phyloP scores from a whole-genome alignment of 495 filamentous ascomycete genomes.

The Neurospora pannonica region DNA sequence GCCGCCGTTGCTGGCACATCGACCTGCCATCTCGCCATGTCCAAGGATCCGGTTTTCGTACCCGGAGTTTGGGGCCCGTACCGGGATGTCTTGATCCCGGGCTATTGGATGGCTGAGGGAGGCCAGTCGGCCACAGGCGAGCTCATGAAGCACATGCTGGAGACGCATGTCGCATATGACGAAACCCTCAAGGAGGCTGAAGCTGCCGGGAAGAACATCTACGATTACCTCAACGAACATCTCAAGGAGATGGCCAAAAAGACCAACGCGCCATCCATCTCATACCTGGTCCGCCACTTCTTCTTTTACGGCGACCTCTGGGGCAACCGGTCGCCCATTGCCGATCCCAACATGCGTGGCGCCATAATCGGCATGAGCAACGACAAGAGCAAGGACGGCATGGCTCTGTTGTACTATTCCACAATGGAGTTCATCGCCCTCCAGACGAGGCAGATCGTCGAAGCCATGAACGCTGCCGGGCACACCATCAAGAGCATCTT shows the following conservation, averaged over 20 bases:
- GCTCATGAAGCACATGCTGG: conserved; percentile 84
- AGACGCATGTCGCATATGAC: conserved; percentile 82
- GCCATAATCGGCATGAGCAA: conserved; percentile 75
- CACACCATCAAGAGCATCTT: conserved; percentile 86
- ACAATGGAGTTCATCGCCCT: conserved; percentile 96
- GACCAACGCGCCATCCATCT: conserved; percentile 59
- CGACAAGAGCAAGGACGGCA: conserved; percentile 73
- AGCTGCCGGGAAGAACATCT: conserved; percentile 72
- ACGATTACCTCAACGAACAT: conserved; percentile 88
- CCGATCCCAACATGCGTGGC: conserved; percentile 84
- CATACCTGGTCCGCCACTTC: conserved; percentile 81
- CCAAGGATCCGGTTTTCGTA: conserved; percentile 79
- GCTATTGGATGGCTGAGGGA: conserved; percentile 92
- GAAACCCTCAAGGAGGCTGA: conserved; percentile 67
- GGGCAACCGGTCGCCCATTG: conserved; percentile 90
- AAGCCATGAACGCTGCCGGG: conserved; percentile 79
- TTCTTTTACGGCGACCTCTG: conserved; percentile 99
- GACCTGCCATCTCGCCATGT: conserved; percentile 96
- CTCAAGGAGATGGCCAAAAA: conserved; percentile 64
- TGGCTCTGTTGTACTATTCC: conserved; percentile 85
- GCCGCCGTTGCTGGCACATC: conserved; percentile 96
- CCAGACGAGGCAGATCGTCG: conserved; percentile 91
- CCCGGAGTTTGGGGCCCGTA: conserved; percentile 95
- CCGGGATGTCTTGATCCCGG: conserved; percentile 81
- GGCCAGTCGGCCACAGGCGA: conserved; percentile 94